Evolutionary conservation across 257 asterid genomes (phyloP).

Genomic region (Mentha longifolia): DNA sequence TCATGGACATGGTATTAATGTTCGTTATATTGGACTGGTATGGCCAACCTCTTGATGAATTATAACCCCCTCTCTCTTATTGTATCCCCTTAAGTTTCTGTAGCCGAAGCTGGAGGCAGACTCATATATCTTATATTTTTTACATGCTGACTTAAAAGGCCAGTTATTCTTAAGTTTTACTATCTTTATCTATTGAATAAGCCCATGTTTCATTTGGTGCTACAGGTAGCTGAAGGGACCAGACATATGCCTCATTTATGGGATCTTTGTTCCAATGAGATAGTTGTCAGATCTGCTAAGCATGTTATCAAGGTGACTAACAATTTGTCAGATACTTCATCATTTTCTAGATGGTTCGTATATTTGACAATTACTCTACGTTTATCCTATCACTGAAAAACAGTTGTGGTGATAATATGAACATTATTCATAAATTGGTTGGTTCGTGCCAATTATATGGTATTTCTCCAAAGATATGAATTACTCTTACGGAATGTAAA

Average conservation of each 20-base stretch:
- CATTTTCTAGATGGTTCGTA: too few species aligned
- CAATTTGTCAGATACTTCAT: constrained; percentile 27
- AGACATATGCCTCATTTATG: too few species aligned
- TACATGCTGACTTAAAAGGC: constrained; percentile 4
- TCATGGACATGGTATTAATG: constrained; percentile 90
- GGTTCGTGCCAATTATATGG: background rate
- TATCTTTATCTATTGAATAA: constrained; percentile 3
- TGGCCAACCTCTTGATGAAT: constrained; percentile 34
- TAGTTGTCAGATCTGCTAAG: too few species aligned
- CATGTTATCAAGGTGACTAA: constrained; percentile 78
- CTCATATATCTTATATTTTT: background rate
- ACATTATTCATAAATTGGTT: background rate
- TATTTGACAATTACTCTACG: background rate
- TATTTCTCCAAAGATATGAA: background rate
- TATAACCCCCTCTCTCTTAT: constrained; percentile 19
- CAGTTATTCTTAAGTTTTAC: background rate
- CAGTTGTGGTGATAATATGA: constrained; percentile 5
- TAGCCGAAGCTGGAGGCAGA: constrained; percentile 16
- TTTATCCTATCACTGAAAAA: constrained; percentile 10
- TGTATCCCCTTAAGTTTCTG: constrained; percentile 19
- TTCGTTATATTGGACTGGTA: constrained; percentile 90
- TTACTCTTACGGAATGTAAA: too few species aligned
- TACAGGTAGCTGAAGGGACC: constrained; percentile 88
- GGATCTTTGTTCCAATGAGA: too few species aligned
- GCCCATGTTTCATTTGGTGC: constrained; percentile 29